Conservation (phyloP, 345 rosid species). For the Hypericum androsaemum region DNA sequence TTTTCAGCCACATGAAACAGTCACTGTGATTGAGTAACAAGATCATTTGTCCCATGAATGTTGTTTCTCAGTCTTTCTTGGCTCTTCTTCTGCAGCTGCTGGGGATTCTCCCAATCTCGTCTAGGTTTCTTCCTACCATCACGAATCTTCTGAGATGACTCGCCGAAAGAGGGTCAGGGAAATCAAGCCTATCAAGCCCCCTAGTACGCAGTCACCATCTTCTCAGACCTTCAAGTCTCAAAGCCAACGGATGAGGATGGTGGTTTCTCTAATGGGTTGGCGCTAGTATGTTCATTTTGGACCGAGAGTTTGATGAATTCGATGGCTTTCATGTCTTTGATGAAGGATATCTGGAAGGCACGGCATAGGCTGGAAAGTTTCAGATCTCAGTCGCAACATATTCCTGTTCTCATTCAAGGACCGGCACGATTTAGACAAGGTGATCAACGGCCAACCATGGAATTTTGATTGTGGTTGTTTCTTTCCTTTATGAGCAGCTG, state of each 20-base stretch:
- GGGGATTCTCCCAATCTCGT: slow-evolving; percentile 49
- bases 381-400: too few relatives aligned
- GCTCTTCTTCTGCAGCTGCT: slow-evolving; percentile 35
- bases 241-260: slow-evolving; percentile 21
- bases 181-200: slow-evolving; percentile 27
- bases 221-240: slow-evolving; percentile 34
- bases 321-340: too few relatives aligned
- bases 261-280: too few relatives aligned
- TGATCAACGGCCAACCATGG: too few relatives aligned
- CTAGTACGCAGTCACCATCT: slow-evolving; percentile 18
- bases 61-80: background rate
- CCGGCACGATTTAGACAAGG: too few relatives aligned
- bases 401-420: too few relatives aligned
- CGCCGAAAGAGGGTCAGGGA: slow-evolving; percentile 70
- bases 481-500: too few relatives aligned
- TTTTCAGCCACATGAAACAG: background rate
- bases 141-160: slow-evolving; percentile 58
- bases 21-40: background rate
- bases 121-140: slow-evolving; percentile 55
- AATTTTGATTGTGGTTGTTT: too few relatives aligned
- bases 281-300: too few relatives aligned
- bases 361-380: too few relatives aligned
- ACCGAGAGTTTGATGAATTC: too few relatives aligned
- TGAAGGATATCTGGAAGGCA: too few relatives aligned
- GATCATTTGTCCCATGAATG: slow-evolving; percentile 1